Evolutionary conservation across 2,329 filamentous ascomycete genomes (phyloP).

Genomic region (Anisogramma anomala): DNA sequence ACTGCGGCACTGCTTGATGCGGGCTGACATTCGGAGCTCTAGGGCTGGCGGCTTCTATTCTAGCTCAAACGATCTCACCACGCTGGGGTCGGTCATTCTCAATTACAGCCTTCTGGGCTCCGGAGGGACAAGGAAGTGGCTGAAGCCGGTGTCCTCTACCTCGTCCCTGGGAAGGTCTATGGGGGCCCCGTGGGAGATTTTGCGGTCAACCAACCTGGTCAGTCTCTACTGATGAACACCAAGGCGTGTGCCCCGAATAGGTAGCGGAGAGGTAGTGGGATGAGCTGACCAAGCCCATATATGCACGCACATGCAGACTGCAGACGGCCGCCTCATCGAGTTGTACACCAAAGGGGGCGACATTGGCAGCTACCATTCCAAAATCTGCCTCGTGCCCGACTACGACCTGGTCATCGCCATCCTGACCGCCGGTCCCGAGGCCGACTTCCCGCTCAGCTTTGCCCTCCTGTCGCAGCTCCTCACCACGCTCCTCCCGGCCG

Average conservation of each 20-base stretch:
- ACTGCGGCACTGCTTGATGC: background rate
- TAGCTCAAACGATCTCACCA: slow-evolving; percentile 20
- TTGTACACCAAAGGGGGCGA: slow-evolving; percentile 37
- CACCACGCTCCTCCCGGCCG: slow-evolving; percentile 26
- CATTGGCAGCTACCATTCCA: slow-evolving; percentile 29
- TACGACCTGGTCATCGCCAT: slow-evolving; percentile 33
- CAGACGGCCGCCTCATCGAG: slow-evolving; percentile 30
- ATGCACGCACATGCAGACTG: slow-evolving; percentile 15
- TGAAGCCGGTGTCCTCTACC: slow-evolving; percentile 21
- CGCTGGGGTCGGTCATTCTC: slow-evolving; percentile 20
- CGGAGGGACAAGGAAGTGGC: slow-evolving; percentile 20
- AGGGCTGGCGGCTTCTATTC: slow-evolving; percentile 21
- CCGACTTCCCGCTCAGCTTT: background rate
- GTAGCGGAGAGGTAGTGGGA: too few species aligned
- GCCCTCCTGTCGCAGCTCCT: slow-evolving; percentile 21
- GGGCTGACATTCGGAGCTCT: background rate
- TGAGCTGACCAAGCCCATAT: background rate
- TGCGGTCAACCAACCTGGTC: slow-evolving; percentile 20
- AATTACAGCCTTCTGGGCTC: slow-evolving; percentile 17
- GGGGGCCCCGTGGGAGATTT: slow-evolving; percentile 27
- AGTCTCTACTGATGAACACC: background rate
- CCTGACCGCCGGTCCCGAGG: slow-evolving; percentile 24
- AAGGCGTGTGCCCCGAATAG: too few species aligned
- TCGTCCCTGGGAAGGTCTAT: slow-evolving; percentile 21
- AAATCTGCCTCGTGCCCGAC: slow-evolving; percentile 32